phyloP scores from a whole-genome alignment of 495 filamentous ascomycete species.

The Stereocaulon alpinum region DNA sequence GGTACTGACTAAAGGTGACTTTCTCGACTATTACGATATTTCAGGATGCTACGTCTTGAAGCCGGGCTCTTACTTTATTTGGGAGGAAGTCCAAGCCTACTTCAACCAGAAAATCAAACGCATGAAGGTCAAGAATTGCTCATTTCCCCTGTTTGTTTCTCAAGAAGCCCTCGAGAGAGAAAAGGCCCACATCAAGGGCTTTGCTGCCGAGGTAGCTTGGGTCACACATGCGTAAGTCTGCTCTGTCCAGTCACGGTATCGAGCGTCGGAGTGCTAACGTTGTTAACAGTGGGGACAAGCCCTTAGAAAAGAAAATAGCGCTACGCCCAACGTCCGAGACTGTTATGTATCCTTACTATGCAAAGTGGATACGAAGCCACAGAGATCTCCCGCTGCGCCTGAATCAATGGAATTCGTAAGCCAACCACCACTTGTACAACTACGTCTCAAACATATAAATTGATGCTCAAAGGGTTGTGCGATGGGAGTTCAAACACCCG shows the following conservation, averaged over 20 bases:
- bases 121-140: conserved; percentile 87
- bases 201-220: conserved; percentile 96
- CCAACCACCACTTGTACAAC: too few relatives aligned
- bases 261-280: conserved; percentile 17
- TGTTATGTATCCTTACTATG: conserved; percentile 91
- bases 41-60: conserved; percentile 93
- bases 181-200: conserved; percentile 95
- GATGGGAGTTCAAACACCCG: conserved; percentile 98
- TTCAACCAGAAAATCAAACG: conserved; percentile 80
- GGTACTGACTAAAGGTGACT: conserved; percentile 84
- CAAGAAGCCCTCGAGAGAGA: conserved; percentile 83
- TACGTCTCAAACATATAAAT: background rate
- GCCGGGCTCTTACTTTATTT: conserved; percentile 75
- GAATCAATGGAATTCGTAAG: conserved; percentile 87
- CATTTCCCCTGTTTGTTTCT: conserved; percentile 90
- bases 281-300: conserved; percentile 57
- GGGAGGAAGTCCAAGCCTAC: conserved; percentile 83
- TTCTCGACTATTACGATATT: conserved; percentile 92
- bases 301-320: conserved; percentile 88
- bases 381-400: conserved; percentile 84
- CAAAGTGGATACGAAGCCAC: conserved; percentile 92
- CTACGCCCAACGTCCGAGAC: conserved; percentile 93
- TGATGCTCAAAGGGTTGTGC: conserved; percentile 46
- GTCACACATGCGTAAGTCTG: conserved; percentile 79
- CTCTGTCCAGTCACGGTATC: too few relatives aligned